Percentiles rank a stretch among this genome's conserved stretches.
These are phyloP conservation scores for Pouteria campechiana DNA, from an alignment of 179 eudicot species.

Conservation along the genomic window DNA sequence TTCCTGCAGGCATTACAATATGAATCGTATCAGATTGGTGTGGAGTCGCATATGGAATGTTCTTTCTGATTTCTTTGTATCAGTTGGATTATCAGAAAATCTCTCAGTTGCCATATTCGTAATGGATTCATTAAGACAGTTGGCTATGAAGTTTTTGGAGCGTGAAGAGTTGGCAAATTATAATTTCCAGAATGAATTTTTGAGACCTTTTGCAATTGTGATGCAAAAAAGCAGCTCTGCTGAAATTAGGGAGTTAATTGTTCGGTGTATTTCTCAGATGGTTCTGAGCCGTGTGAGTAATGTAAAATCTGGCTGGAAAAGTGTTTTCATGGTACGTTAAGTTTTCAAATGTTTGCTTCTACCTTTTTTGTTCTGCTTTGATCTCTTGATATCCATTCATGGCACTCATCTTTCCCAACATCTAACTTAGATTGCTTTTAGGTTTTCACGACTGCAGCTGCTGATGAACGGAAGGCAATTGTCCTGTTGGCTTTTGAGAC, in stretches of 20 bases:
- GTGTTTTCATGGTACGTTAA: constrained; percentile 75
- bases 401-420: background rate
- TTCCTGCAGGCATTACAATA: constrained; percentile 91
- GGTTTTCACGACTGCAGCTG: constrained; percentile 98
- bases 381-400: background rate
- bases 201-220: constrained; percentile 91
- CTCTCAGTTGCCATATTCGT: constrained; percentile 98
- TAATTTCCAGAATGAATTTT: constrained; percentile 93
- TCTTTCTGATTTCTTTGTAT: constrained; percentile 93
- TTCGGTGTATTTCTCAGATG: constrained; percentile 97
- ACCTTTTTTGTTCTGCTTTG: background rate
- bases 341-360: background rate
- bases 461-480: constrained; percentile 89
- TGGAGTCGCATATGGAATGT: constrained; percentile 99
- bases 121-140: constrained; percentile 97
- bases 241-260: constrained; percentile 90
- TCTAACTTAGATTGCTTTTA: constrained; percentile 1
- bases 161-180: constrained; percentile 98
- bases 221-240: constrained; percentile 86
- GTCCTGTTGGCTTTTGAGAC: constrained; percentile 94
- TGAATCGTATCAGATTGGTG: constrained; percentile 93
- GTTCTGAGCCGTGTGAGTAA: constrained; percentile 89
- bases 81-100: constrained; percentile 95
- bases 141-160: constrained; percentile 94
- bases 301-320: constrained; percentile 99